These are phyloP conservation scores for Aspergillus kassunensis DNA, from an alignment of 495 filamentous ascomycete species.

Conservation along the genomic window DNA sequence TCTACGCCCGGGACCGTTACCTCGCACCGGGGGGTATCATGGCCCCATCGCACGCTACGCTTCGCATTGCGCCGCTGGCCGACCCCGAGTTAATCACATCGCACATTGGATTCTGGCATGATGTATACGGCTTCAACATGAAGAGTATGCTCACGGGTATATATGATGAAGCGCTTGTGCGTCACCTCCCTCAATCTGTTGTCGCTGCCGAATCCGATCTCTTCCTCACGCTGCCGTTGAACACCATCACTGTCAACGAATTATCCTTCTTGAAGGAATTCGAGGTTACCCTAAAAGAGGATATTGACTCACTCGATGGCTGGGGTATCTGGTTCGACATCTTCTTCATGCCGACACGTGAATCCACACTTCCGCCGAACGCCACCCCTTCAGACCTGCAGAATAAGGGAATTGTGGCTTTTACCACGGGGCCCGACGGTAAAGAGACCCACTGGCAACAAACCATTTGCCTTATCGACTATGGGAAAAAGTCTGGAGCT, in stretches of 20 bases:
- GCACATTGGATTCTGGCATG: conserved; percentile 67
- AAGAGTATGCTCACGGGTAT: conserved; percentile 52
- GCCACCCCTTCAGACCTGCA: conserved; percentile 39
- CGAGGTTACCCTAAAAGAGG: conserved; percentile 46
- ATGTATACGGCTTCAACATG: conserved; percentile 57
- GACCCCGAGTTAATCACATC: conserved; percentile 74
- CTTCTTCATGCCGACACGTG: conserved; percentile 52
- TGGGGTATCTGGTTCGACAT: conserved; percentile 64
- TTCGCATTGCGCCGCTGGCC: conserved; percentile 79
- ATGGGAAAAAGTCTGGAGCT: conserved; percentile 29
- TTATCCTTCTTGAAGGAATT: conserved; percentile 56
- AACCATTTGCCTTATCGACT: conserved; percentile 43
- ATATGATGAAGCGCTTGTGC: conserved; percentile 57
- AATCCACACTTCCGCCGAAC: conserved; percentile 41
- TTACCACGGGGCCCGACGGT: conserved; percentile 50
- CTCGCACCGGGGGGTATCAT: conserved; percentile 74
- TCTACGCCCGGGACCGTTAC: conserved; percentile 83
- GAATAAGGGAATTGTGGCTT: conserved; percentile 47
- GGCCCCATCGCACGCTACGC: conserved; percentile 85
- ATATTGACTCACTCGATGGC: conserved; percentile 56
- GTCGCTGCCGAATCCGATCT: conserved; percentile 45
- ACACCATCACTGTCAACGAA: conserved; percentile 53
- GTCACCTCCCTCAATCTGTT: conserved; percentile 36
- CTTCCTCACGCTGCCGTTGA: conserved; percentile 54
- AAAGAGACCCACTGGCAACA: conserved; percentile 56